These are phyloP conservation scores for Acacia melanoxylon DNA, from an alignment of 306 rosid genomes.

Conservation along the genomic window DNA sequence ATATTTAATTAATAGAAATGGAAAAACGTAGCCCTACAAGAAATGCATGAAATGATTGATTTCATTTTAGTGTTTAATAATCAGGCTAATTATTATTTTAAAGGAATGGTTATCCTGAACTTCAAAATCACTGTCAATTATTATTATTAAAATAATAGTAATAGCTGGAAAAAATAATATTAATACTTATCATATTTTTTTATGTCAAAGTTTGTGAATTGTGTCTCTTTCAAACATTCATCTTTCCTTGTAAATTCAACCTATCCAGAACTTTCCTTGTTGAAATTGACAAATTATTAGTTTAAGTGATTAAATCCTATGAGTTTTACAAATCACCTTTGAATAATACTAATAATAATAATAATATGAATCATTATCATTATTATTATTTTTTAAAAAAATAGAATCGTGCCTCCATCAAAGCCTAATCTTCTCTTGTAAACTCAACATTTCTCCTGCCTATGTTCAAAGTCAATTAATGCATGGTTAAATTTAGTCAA, in stretches of 20 bases:
- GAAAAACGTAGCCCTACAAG: conserved; percentile 3
- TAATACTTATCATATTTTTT: background rate
- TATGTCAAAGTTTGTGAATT: conserved; percentile 11
- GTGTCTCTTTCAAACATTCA: conserved; percentile 16
- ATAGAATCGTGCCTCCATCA: background rate
- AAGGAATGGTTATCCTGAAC: background rate
- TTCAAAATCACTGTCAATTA: conserved; percentile 29
- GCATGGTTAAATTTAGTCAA: too few species aligned
- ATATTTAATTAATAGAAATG: background rate
- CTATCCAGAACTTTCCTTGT: conserved; percentile 30
- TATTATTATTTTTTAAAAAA: too few species aligned
- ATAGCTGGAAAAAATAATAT: conserved; percentile 20
- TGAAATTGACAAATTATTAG: conserved; percentile 20
- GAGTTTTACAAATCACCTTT: background rate
- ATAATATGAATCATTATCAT: too few species aligned
- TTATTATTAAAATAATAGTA: background rate
- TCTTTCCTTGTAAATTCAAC: conserved; percentile 27
- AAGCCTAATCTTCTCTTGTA: background rate
- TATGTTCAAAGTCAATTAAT: background rate
- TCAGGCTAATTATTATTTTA: background rate
- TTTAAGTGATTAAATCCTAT: background rate
- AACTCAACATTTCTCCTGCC: background rate
- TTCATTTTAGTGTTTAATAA: conserved; percentile 2
- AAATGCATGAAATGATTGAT: background rate
- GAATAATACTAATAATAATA: too few species aligned